Conservation (phyloP, 2,329 filamentous ascomycete species). For the Talaromyces funiculosus region DNA sequence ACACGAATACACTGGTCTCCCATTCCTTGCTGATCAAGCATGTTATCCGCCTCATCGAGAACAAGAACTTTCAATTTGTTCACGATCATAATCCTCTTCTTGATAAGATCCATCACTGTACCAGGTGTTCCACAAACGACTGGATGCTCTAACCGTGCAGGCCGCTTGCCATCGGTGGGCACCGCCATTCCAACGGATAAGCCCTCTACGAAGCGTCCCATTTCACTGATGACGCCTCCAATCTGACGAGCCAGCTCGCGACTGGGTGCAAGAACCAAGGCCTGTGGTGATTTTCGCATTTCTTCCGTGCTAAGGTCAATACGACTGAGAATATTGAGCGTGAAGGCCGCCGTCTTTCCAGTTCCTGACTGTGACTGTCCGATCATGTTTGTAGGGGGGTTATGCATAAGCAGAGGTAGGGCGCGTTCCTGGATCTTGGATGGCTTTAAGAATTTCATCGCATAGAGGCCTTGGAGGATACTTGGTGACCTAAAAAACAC, state of each 20-base stretch:
- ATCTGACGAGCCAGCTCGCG: slow-evolving; percentile 95
- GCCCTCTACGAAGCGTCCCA: slow-evolving; percentile 76
- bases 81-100: slow-evolving; percentile 66
- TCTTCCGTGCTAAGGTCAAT: slow-evolving; percentile 65
- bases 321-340: slow-evolving; percentile 82
- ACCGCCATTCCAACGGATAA: slow-evolving; percentile 76
- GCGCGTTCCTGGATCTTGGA: slow-evolving; percentile 98
- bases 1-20: slow-evolving; percentile 92
- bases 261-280: slow-evolving; percentile 82
- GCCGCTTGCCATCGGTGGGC: slow-evolving; percentile 65
- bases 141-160: slow-evolving; percentile 64
- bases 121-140: slow-evolving; percentile 91
- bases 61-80: slow-evolving; percentile 74
- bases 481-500: slow-evolving; percentile 45
- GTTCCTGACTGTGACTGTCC: slow-evolving; percentile 99
- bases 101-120: slow-evolving; percentile 82
- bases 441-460: slow-evolving; percentile 86
- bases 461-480: slow-evolving; percentile 70
- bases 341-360: slow-evolving; percentile 95
- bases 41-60: slow-evolving; percentile 96
- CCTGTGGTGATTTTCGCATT: slow-evolving; percentile 61
- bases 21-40: slow-evolving; percentile 92
- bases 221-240: slow-evolving; percentile 71
- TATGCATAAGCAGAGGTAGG: slow-evolving; percentile 75
- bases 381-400: slow-evolving; percentile 91